Evolutionary conservation across 2,329 filamentous ascomycete genomes (phyloP).

Genomic region (Fusarium denticulatum): DNA sequence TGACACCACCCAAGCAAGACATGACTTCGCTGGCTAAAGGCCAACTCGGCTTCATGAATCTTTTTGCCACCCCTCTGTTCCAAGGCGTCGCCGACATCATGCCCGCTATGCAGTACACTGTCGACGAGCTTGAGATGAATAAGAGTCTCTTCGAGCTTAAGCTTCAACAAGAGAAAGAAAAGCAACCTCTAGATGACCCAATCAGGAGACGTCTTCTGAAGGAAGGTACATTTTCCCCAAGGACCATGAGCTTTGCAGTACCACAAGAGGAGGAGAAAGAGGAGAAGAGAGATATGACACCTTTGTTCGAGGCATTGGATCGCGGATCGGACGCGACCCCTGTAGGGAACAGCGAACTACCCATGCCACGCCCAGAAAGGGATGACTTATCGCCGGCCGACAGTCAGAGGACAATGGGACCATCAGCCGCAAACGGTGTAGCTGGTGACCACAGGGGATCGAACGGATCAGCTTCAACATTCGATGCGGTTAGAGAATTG

Average conservation of each 20-base stretch:
- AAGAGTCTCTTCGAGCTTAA: conserved; percentile 76
- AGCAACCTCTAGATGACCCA: conserved; percentile 51
- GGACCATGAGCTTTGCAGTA: conserved; percentile 55
- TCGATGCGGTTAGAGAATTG: conserved; percentile 60
- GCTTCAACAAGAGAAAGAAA: conserved; percentile 71
- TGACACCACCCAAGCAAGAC: conserved; percentile 86
- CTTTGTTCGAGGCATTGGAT: conserved; percentile 28
- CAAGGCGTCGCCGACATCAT: conserved; percentile 87
- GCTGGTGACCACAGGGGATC: conserved; percentile 52
- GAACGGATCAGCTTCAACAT: conserved; percentile 56
- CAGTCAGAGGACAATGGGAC: conserved; percentile 43
- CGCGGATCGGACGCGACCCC: conserved; percentile 33
- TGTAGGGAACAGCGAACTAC: conserved; percentile 34
- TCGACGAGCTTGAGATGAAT: conserved; percentile 83
- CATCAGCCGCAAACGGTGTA: conserved; percentile 36
- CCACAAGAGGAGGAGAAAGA: conserved; percentile 42
- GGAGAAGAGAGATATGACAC: conserved; percentile 35
- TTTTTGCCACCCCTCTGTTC: conserved; percentile 94
- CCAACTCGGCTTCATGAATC: conserved; percentile 95
- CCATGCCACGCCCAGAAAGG: conserved; percentile 39
- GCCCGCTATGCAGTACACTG: conserved; percentile 84
- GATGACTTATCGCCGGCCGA: conserved; percentile 43
- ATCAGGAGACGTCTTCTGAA: conserved; percentile 49
- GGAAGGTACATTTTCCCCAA: conserved; percentile 57
- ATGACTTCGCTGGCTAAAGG: conserved; percentile 83